phyloP scores from a whole-genome alignment of 2,329 filamentous ascomycete species.

The Colletotrichum spinosum region DNA sequence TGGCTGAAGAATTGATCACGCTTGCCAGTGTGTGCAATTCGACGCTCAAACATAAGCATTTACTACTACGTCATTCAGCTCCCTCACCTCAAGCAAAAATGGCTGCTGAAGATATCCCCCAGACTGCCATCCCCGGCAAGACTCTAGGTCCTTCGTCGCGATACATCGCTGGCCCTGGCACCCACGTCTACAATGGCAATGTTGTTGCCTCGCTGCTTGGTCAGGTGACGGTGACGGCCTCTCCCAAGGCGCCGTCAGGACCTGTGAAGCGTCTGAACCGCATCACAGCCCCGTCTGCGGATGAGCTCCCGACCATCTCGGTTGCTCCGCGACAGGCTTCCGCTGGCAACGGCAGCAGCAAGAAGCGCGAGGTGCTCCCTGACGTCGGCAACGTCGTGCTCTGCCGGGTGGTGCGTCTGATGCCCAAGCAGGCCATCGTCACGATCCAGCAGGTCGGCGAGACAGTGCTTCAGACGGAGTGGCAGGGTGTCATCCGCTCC shows the following conservation, averaged over 20 bases:
- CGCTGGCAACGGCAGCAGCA: slow-evolving; percentile 43
- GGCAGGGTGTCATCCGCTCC: slow-evolving; percentile 85
- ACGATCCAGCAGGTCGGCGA: slow-evolving; percentile 86
- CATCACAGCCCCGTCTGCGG: slow-evolving; percentile 59
- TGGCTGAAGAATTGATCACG: slow-evolving; percentile 4
- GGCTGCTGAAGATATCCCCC: slow-evolving; percentile 53
- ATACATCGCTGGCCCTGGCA: slow-evolving; percentile 82
- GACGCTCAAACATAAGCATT: background rate
- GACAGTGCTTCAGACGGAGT: slow-evolving; percentile 79
- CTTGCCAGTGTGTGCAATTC: background rate
- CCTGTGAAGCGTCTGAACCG: slow-evolving; percentile 70
- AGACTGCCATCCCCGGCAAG: slow-evolving; percentile 84
- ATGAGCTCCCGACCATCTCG: slow-evolving; percentile 65
- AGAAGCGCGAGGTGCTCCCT: slow-evolving; percentile 80
- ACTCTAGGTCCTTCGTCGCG: slow-evolving; percentile 75
- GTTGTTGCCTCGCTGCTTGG: slow-evolving; percentile 89
- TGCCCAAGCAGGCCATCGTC: slow-evolving; percentile 85
- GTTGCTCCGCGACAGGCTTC: slow-evolving; percentile 58
- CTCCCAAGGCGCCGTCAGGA: slow-evolving; percentile 59
- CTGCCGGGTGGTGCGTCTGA: slow-evolving; percentile 86
- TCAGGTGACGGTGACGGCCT: slow-evolving; percentile 67
- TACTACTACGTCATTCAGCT: slow-evolving; percentile 29
- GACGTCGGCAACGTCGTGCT: slow-evolving; percentile 85
- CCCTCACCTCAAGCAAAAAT: slow-evolving; percentile 37
- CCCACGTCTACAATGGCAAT: slow-evolving; percentile 80